phyloP scores from a whole-genome alignment of 495 filamentous ascomycete species.

The Bacidia gigantensis region DNA sequence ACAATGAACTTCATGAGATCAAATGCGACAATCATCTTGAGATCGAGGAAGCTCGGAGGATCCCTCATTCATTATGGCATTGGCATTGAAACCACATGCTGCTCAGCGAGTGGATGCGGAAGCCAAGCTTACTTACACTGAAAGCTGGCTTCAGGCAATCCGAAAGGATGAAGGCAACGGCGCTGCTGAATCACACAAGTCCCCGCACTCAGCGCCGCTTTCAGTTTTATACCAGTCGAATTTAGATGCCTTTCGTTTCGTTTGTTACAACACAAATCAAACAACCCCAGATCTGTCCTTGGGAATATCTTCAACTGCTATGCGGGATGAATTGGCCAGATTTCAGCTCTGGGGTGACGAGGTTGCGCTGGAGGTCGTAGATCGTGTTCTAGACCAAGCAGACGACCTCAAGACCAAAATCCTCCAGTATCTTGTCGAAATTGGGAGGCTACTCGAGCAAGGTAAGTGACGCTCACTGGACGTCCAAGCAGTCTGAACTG shows the following conservation, averaged over 20 bases:
- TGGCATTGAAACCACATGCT: not conserved
- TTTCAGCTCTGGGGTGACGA: conserved; percentile 21
- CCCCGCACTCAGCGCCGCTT: not conserved
- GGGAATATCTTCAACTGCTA: too few species aligned
- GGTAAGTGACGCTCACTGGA: too few species aligned
- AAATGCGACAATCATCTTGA: too few species aligned
- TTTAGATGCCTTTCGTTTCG: not conserved
- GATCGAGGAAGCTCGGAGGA: too few species aligned
- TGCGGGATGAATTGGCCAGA: conserved; percentile 15
- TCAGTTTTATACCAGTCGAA: not conserved
- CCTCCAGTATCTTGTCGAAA: conserved; percentile 3
- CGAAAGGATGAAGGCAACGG: not conserved
- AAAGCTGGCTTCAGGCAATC: not conserved
- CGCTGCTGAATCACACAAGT: not conserved
- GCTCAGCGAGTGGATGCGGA: not conserved
- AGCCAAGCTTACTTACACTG: not conserved
- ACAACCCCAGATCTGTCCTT: too few species aligned
- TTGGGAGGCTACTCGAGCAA: conserved; percentile 6
- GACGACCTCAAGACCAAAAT: conserved; percentile 9
- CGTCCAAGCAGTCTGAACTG: not conserved
- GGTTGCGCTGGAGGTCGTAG: conserved; percentile 14
- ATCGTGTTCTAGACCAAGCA: conserved; percentile 16
- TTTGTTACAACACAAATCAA: not conserved
- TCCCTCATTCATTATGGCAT: not conserved
- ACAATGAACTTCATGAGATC: too few species aligned